Evolutionary conservation across 179 eudicot species (phyloP), one percentile per base, ranked within the genome.

Genomic region (Beta corolliflora): DNA sequence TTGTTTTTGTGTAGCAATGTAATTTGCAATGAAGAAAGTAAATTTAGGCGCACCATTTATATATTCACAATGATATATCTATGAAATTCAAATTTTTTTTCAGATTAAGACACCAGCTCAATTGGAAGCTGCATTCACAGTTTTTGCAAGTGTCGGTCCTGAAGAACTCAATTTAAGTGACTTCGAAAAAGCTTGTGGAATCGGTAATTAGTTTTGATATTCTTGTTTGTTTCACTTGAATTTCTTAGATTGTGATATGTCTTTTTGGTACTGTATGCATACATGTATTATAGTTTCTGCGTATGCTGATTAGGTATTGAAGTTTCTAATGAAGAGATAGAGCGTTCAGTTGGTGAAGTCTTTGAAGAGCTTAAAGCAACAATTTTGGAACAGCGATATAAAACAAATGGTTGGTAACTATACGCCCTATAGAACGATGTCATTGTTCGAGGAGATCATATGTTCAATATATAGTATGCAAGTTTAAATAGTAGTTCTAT

Each of bases 111-210:
- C 90, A 44, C 89, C 90, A 29, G 91, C 94, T 76, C 94, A 92
- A 80, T 81, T 92, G 79, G 97, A 92, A 58, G 97, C 93, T 81
- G 97, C 97, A 18, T 86, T 91, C 36, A 61, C 84, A 16, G 81
- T 90, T 84, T 96, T 90, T 53, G 58, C 89, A 15, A 81, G 82
- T 56, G 79, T 83, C 56, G 92, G 92, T 71, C 87, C 98, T 4
- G 93, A 89, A 58, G 78, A 85, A 69, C 89, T 91, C 80, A 86
- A 85, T 60, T 16, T 82, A 78, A 82, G 83, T 69, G 97, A 90
- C 53, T 96, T 96, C 45, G 98, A 96, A 81, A 89, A 87, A 76
- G 91, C 93, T 59, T 96, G 99, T 81, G 98, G 99, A 78, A 97
- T 94, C 88, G 97, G 99, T 96, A 92, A 85, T 15, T 21, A 45